Evolutionary conservation across 2,329 filamentous ascomycete genomes (phyloP).

Genomic region (Penicillium sp.): DNA sequence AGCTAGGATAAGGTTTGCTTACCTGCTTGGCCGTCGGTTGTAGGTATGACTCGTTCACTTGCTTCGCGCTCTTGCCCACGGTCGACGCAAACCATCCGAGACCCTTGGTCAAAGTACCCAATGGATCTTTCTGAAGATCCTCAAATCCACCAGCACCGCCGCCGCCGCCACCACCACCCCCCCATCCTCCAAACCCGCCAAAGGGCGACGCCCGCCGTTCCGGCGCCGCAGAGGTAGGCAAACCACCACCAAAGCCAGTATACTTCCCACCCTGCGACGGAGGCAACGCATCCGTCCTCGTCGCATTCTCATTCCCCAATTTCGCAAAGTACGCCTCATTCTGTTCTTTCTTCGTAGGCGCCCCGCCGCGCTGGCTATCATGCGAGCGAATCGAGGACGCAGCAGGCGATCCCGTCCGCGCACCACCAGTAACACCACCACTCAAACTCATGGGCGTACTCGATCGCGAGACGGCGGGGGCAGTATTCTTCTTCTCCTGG

Average conservation of each 20-base stretch:
- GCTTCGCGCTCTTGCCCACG: slow-evolving; percentile 87
- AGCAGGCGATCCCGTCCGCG: slow-evolving; percentile 27
- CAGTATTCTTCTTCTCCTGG: slow-evolving; percentile 55
- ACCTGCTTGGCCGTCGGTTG: slow-evolving; percentile 90
- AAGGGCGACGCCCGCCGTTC: slow-evolving; percentile 25
- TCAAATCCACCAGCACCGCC: slow-evolving; percentile 62
- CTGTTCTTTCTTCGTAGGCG: slow-evolving; percentile 59
- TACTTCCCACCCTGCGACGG: slow-evolving; percentile 94
- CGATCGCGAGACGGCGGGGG: slow-evolving; percentile 39
- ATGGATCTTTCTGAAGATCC: slow-evolving; percentile 87
- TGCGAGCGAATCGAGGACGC: slow-evolving; percentile 24
- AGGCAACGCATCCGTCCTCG: slow-evolving; percentile 70
- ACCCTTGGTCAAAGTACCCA: slow-evolving; percentile 84
- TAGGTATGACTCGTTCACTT: slow-evolving; percentile 86
- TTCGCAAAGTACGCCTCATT: slow-evolving; percentile 91
- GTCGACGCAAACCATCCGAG: slow-evolving; percentile 93
- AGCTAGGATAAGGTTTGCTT: slow-evolving; percentile 19
- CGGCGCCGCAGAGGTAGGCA: slow-evolving; percentile 54
- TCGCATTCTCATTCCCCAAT: slow-evolving; percentile 80
- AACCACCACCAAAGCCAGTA: slow-evolving; percentile 81
- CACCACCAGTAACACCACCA: slow-evolving; percentile 7
- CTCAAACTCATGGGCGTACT: slow-evolving; percentile 30
- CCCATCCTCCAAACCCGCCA: slow-evolving; percentile 24
- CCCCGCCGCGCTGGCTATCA: slow-evolving; percentile 27
- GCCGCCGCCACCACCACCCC: slow-evolving; percentile 21